Percentiles rank a stretch among this genome's conserved stretches.
These are phyloP conservation scores for Aspergillus felis DNA, from an alignment of 2,329 filamentous ascomycete species.

Conservation along the genomic window DNA sequence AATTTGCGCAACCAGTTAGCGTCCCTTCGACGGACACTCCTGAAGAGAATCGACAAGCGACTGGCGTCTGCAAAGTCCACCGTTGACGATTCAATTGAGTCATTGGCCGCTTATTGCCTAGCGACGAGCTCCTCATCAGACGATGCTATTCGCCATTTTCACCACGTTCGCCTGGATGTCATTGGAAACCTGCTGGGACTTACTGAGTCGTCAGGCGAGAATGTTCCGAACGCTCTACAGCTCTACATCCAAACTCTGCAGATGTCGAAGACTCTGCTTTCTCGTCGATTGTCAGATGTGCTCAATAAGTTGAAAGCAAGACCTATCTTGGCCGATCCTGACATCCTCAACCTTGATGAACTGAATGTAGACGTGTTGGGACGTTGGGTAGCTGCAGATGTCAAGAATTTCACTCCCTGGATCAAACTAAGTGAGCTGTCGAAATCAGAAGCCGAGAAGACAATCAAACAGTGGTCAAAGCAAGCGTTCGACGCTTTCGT, in stretches of 20 bases:
- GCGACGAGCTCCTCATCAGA: conserved; percentile 73
- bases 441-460: conserved; percentile 56
- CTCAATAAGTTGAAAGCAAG: conserved; percentile 65
- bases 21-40: conserved; percentile 58
- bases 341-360: conserved; percentile 63
- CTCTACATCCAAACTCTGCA: conserved; percentile 74
- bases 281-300: conserved; percentile 65
- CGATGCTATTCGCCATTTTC: conserved; percentile 75
- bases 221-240: conserved; percentile 62
- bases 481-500: conserved; percentile 58
- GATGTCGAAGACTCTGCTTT: conserved; percentile 72
- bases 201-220: conserved; percentile 45
- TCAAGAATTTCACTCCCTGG: conserved; percentile 81
- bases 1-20: conserved; percentile 61
- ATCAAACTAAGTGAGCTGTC: conserved; percentile 75
- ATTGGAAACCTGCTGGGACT: conserved; percentile 61
- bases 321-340: conserved; percentile 67
- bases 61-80: conserved; percentile 44
- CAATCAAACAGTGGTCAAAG: conserved; percentile 61
- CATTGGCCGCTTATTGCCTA: conserved; percentile 77
- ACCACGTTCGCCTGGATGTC: conserved; percentile 66
- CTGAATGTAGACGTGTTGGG: conserved; percentile 74
- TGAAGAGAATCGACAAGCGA: conserved; percentile 60
- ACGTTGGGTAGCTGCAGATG: conserved; percentile 76
- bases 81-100: conserved; percentile 58